Evolutionary conservation across 2,329 filamentous ascomycete species (phyloP), one percentile per base, ranked within the genome.

Genomic region (Ophiostoma pallidulum): DNA sequence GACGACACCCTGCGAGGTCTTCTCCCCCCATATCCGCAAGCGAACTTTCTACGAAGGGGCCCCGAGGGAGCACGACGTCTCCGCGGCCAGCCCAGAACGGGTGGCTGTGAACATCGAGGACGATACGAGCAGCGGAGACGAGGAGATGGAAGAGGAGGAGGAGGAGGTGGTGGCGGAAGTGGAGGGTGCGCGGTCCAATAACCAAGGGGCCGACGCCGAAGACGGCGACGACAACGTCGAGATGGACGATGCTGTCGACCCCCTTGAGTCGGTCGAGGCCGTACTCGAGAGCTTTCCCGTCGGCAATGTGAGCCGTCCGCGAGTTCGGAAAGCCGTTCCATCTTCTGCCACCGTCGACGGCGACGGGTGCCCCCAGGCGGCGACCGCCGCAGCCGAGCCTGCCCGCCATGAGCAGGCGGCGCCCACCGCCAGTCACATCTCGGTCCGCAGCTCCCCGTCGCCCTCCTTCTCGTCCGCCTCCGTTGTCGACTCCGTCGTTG

Each of bases 401-500:
- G 20, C 29, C 28, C 1, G 8, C 20, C 9, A 9, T 10, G 4
- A n/a, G n/a, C n/a, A 14, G 3, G 38, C 38, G 4, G 22, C 12
- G 7, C 9, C 8, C 10, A 31, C 33, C 3, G 4, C 10, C 16
- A 13, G 16, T 0, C 47, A 26, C 24, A 36, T 47, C 10, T 52
- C 50, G 0, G 45, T 54, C 1, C 38, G 18, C 16, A 51, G 48
- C 41, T 39, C 53, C 4, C 49, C 49, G 7, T 50, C 52, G 12
- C 50, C 45, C 2, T 45, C 50, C 0, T 4, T 51, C 1, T 40
- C 50, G 8, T 7, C 42, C 16, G 29, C 46, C 2, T 29, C 42
- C 0, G 38, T 33, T 0, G 38, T 32, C 8, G 49, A 45, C n/a
- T 42, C 48, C 12, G 41, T 31, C 3, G 29, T 45, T 2, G 2